Base-by-base conservation (phyloP, 129 eudicot genomes). In the Flaveria linearis region DNA sequence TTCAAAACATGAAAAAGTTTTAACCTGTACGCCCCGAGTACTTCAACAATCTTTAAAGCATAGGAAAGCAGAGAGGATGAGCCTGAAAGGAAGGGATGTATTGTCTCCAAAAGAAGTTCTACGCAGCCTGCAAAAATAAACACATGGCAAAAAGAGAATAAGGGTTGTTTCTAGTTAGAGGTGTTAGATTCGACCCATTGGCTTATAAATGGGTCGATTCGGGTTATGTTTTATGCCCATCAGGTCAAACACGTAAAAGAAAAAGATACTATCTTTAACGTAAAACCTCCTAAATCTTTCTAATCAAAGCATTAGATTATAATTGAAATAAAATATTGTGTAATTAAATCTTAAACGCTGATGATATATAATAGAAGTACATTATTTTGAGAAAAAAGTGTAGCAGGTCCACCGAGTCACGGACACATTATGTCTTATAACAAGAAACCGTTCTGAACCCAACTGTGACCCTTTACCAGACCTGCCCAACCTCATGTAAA, bases 21-120 rank as follows among this genome's bases (percentile, higher is more conserved):
- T 47, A 79, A 93, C 98, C 98, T 86, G 70, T 89, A 91, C 50
- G 99, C 92, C 73, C 99, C 99, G 55, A 95, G 97, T 81, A 95
- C 94, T 85, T 95, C 96, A 51, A 95, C 89, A 76, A 91, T 95
- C 87, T 90, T 86, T 75, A 95, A 76, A 42, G 94, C 83, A 72
- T 89, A 86, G 68, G 88, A 83, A 62, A 91, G 89, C 70, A 95
- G 75, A 36, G 96, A 85, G 17, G 99, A 95, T 57, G 97, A 84
- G 26, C 90, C 87, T 20, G 85, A 86, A 71, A 95, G 86, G 74
- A 91, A 89, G 23, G 99, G 99, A 71, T 85, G 78, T 74, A 95
- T 82, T 18, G 83, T 91, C 87, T 91, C 99, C 82, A 95, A 76
- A 20, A 95, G 90, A 82, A 95, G 96, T 74, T 91, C 97, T 81